Evolutionary conservation across 371 early-diverging fungal genomes (phyloP).

Genomic region (Rhizopus stolonifer): DNA sequence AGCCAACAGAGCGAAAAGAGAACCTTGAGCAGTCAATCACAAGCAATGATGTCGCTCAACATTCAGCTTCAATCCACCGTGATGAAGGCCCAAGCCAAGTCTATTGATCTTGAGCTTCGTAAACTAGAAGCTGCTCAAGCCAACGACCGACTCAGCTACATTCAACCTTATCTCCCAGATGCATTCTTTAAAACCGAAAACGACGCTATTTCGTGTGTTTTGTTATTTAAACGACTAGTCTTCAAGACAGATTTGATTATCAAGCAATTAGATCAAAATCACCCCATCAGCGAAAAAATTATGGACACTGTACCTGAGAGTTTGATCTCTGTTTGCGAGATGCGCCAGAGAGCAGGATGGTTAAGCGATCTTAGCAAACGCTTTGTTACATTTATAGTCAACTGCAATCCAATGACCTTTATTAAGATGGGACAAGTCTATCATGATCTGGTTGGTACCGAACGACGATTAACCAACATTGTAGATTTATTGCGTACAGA

Average conservation of each 20-base stretch:
- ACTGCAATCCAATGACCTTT: conserved; percentile 71
- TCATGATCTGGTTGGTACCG: conserved; percentile 71
- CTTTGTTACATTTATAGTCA: conserved; percentile 66
- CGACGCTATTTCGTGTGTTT: conserved; percentile 73
- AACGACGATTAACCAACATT: conserved; percentile 66
- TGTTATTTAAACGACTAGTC: conserved; percentile 75
- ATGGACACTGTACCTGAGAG: conserved; percentile 52
- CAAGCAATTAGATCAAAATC: conserved; percentile 73
- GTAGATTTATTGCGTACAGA: conserved; percentile 74
- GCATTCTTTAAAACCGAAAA: conserved; percentile 79
- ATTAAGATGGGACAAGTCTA: conserved; percentile 65
- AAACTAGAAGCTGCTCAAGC: conserved; percentile 86
- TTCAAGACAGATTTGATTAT: conserved; percentile 81
- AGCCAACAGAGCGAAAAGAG: conserved; percentile 53
- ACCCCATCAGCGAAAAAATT: conserved; percentile 59
- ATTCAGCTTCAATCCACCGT: conserved; percentile 78
- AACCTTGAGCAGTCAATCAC: conserved; percentile 69
- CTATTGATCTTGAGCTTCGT: conserved; percentile 87
- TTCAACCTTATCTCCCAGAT: conserved; percentile 82
- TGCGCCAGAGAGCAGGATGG: conserved; percentile 69
- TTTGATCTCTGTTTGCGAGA: conserved; percentile 57
- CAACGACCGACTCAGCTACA: conserved; percentile 68
- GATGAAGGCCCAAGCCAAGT: conserved; percentile 84
- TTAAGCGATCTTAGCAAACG: conserved; percentile 65
- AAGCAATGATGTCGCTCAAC: conserved; percentile 81